Base-by-base conservation (phyloP, 441 rosid species). In the Biscutella laevigata region DNA sequence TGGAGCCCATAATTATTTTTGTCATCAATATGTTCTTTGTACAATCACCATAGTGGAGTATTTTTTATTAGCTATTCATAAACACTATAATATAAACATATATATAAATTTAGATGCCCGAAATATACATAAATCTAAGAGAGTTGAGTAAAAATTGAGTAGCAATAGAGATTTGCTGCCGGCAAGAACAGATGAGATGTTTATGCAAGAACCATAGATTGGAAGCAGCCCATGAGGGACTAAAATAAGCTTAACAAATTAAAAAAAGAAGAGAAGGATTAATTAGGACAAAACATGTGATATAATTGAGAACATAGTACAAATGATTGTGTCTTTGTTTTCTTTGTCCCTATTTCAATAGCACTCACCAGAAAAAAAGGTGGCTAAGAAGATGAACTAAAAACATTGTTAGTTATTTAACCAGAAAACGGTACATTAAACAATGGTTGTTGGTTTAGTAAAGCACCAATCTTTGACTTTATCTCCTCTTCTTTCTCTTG, bases 231-330 rank as follows among this genome's bases (percentile, higher is more conserved):
- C 26, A 7, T 39, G 1, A 20, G 25, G 10, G 25, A 14, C 46
- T 48, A 8, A 30, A 15, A 13, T 11, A 12, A 38, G n/a, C 28
- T 3, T 37, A 59, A 17, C 12, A 59, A 46, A 34, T 16, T 4
- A 2, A 36, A 45, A 58, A 13, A 13, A 9, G 7, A 1, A 12
- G 12, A 12, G 4, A 9, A 15, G 27, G n/a, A 36, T n/a, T n/a
- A 4, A 15, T 46, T 15, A 4, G 4, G 40, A 38, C 48, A 47
- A 59, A 59, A 45, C 40, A 38, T 20, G 20, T 5, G 16, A 29
- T 48, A 38, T 37, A 48, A 45, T 45, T 57, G 62, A 26, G 46
- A 53, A 30, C 36, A 35, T 17, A 35, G 36, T 45, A 11, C 12
- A 12, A 57, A 57, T 7, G 35, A 4, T n/a, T n/a, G 13, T 48